phyloP scores from a whole-genome alignment of 163 green algal genomes.

The Chloroidium sp. region DNA sequence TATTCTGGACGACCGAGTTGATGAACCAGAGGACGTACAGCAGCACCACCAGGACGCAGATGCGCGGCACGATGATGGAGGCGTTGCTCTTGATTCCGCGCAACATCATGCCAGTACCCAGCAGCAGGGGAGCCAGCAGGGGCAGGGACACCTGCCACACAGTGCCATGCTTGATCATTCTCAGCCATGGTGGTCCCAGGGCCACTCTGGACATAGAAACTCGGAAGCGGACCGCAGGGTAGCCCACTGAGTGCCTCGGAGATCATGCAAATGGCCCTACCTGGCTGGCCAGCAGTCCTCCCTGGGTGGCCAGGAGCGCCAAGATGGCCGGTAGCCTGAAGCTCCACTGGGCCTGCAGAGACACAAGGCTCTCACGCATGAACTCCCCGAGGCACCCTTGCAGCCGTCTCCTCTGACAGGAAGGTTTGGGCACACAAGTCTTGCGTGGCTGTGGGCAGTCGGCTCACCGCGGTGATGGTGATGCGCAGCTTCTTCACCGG shows the following conservation, averaged over 20 bases:
- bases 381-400: too few species aligned
- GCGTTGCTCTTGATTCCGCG: conserved; percentile 58
- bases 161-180: background rate
- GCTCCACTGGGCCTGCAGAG: conserved; percentile 34
- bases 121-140: conserved; percentile 64
- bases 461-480: conserved; percentile 29
- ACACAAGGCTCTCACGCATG: too few species aligned
- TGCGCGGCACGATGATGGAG: conserved; percentile 51
- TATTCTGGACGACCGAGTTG: conserved; percentile 56
- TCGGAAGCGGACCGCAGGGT: background rate
- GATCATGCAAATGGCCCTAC: background rate
- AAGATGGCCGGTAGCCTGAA: conserved; percentile 50
- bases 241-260: background rate
- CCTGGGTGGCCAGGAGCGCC: conserved; percentile 50
- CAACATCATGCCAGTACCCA: conserved; percentile 66
- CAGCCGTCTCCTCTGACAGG: too few species aligned
- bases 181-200: background rate
- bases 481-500: conserved; percentile 47
- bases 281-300: conserved; percentile 36
- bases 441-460: too few species aligned
- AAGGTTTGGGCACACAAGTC: too few species aligned
- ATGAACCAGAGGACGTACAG: conserved; percentile 63
- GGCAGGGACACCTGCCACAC: conserved; percentile 43
- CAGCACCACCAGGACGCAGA: conserved; percentile 56
- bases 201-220: background rate